A percentile compares a stretch with the other conserved stretches of the same genome.
phyloP scores from a whole-genome alignment of 352 stramenopile genomes.

The Elongisporangium anandrum region DNA sequence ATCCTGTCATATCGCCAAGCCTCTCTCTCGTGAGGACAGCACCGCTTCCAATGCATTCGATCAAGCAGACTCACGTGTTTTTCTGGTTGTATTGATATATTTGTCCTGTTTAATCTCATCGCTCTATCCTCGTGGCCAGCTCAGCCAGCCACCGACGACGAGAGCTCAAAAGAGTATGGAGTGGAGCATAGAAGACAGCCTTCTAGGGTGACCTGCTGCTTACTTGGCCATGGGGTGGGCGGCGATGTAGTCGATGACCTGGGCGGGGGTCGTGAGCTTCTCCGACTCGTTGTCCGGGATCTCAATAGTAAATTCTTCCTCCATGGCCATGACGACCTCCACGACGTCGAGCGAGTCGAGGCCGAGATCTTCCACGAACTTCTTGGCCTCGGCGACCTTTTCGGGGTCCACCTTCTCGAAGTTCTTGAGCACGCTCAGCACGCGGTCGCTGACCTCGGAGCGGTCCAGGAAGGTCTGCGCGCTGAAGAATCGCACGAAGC shows the following conservation, averaged over 20 bases:
- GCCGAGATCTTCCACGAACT: constrained; percentile 98
- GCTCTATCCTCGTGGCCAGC: not conserved
- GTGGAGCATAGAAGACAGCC: not conserved
- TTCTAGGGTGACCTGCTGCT: no score
- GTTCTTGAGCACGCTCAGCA: constrained; percentile 98
- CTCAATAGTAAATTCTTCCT: constrained; percentile 99
- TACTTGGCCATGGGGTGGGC: constrained; percentile 99
- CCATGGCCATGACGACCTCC: constrained; percentile 98
- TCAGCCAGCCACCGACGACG: not conserved
- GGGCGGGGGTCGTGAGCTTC: constrained; percentile 95
- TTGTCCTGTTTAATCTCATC: not conserved
- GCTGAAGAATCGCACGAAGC: constrained; percentile 64
- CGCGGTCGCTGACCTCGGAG: constrained; percentile 95
- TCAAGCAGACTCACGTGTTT: not conserved
- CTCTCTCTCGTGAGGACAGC: no score
- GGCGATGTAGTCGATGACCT: constrained; percentile 98
- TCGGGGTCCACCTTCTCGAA: constrained; percentile 98
- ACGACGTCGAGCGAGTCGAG: constrained; percentile 98
- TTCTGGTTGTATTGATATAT: not conserved
- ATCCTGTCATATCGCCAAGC: not conserved
- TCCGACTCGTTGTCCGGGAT: constrained; percentile 99
- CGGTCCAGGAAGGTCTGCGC: constrained; percentile 87
- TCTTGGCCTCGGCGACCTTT: constrained; percentile 90
- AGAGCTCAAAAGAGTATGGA: not conserved
- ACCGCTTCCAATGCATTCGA: not conserved